Base-by-base conservation (phyloP, 768 basidiomycete species). In the Filobasidium wieringae region DNA sequence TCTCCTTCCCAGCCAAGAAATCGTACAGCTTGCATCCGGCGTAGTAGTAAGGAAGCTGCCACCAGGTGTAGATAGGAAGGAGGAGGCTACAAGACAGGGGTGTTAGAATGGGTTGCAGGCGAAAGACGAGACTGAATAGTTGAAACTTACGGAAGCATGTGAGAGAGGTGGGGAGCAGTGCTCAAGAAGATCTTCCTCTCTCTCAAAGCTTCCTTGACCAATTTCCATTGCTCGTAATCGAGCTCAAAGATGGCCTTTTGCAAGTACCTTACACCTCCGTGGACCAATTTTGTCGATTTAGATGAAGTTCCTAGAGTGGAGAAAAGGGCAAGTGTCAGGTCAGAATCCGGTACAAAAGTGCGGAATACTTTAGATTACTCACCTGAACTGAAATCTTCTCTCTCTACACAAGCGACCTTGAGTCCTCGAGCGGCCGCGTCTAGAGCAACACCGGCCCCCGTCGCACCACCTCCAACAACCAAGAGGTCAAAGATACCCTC, bases 41-140 rank as follows among this genome's bases (percentile, higher is more conserved):
- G 78, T 82, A 90, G 74, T 95, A 96, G 75, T 97, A 99, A 0
- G 93, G 93, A 14, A 96, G 80, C 68, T 96, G 91, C 91, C 92
- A 97, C 73, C 89, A 92, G 60, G 85, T 93, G 81, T 99, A 96
- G 50, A 97, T 81, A 6, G 93, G 93, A 15, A 97, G 78, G 84
- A 99, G 93, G 75, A 99, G 96, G 1, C 72, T 74, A 60, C n/a
- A 22, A 49, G n/a, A n/a, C n/a, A n/a, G n/a, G 30, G 32, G 4
- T 15, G 36, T 63, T 7, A 51, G 51, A 19, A 41, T 24, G n/a
- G n/a, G n/a, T n/a, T n/a, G n/a, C n/a, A n/a, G n/a, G n/a, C n/a
- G 52, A 53, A 8, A 37, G 49, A 26, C n/a, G 24, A 56, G 4
- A 53, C 27, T 39, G 4, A 14, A 11, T n/a, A n/a, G n/a, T 43